phyloP scores from a whole-genome alignment of 2,329 filamentous ascomycete genomes.

The Sporothrix variecibatus region DNA sequence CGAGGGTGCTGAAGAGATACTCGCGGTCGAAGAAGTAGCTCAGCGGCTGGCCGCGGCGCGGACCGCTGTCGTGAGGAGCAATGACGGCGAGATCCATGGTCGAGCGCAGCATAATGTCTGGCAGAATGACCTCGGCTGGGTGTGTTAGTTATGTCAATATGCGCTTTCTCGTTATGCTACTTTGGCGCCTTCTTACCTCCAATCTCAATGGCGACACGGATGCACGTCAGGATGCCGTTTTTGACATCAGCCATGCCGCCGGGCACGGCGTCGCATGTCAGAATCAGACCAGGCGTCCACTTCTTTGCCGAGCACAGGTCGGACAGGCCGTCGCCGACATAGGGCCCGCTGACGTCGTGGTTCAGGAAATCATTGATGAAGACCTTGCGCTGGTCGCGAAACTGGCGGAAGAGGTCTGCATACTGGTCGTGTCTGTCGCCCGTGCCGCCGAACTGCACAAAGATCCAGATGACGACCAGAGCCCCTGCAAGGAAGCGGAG shows the following conservation, averaged over 20 bases:
- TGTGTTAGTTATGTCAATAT: background rate
- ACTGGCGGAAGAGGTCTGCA: slow-evolving; percentile 34
- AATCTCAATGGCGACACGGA: slow-evolving; percentile 50
- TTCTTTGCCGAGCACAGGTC: slow-evolving; percentile 41
- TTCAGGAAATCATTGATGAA: slow-evolving; percentile 41
- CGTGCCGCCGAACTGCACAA: slow-evolving; percentile 33
- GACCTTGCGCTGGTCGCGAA: slow-evolving; percentile 38
- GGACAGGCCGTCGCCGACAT: slow-evolving; percentile 38
- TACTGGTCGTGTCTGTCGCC: slow-evolving; percentile 24
- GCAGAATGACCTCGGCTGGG: slow-evolving; percentile 43
- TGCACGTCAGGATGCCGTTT: slow-evolving; percentile 48
- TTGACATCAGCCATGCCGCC: slow-evolving; percentile 49
- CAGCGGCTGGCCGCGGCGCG: slow-evolving; percentile 36
- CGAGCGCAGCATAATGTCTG: slow-evolving; percentile 40
- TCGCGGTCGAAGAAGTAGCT: slow-evolving; percentile 42
- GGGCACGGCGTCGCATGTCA: slow-evolving; percentile 46
- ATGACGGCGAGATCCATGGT: slow-evolving; percentile 36
- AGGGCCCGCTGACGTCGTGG: slow-evolving; percentile 39
- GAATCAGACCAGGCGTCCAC: slow-evolving; percentile 46
- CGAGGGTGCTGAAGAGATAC: slow-evolving; percentile 38
- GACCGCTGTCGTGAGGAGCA: slow-evolving; percentile 34
- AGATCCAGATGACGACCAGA: slow-evolving; percentile 34
- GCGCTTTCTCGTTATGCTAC: background rate
- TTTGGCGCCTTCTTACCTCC: slow-evolving; percentile 41
- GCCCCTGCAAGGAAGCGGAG: slow-evolving; percentile 34